A percentile compares a stretch with the other conserved stretches of the same genome.
These are phyloP conservation scores for Glomus cerebriforme DNA, from an alignment of 192 early-diverging fungal genomes.

Conservation along the genomic window DNA sequence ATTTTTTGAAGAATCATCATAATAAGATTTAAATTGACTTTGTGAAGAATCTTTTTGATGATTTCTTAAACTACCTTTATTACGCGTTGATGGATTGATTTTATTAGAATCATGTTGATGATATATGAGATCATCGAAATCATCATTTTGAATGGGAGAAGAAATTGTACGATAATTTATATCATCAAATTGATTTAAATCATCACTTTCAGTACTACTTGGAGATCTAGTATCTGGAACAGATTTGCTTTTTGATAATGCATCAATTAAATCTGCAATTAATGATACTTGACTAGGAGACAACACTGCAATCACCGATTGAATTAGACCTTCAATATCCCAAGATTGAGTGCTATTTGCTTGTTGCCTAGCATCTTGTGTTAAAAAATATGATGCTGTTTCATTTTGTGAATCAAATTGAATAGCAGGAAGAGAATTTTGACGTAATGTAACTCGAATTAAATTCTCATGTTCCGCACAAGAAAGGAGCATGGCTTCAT, in stretches of 20 bases:
- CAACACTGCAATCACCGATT: constrained; percentile 6
- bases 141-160: background rate
- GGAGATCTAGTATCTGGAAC: background rate
- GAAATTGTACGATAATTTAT: background rate
- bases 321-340: constrained; percentile 16
- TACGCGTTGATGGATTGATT: background rate
- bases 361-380: constrained; percentile 32
- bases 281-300: constrained; percentile 50
- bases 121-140: constrained; percentile 19
- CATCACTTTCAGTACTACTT: constrained; percentile 21
- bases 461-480: constrained; percentile 50
- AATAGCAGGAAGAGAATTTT: constrained; percentile 31
- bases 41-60: background rate
- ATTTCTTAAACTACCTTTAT: background rate
- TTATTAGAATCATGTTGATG: background rate
- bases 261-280: constrained; percentile 41
- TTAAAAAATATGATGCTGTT: constrained; percentile 17
- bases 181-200: background rate
- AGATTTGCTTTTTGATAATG: constrained; percentile 3
- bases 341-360: constrained; percentile 28
- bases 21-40: background rate
- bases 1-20: background rate
- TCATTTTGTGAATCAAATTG: constrained; percentile 24
- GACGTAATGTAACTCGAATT: constrained; percentile 47
- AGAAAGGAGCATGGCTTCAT: constrained; percentile 50